phyloP scores from a whole-genome alignment of 2,329 filamentous ascomycete species.

The Aspergillus sp. region DNA sequence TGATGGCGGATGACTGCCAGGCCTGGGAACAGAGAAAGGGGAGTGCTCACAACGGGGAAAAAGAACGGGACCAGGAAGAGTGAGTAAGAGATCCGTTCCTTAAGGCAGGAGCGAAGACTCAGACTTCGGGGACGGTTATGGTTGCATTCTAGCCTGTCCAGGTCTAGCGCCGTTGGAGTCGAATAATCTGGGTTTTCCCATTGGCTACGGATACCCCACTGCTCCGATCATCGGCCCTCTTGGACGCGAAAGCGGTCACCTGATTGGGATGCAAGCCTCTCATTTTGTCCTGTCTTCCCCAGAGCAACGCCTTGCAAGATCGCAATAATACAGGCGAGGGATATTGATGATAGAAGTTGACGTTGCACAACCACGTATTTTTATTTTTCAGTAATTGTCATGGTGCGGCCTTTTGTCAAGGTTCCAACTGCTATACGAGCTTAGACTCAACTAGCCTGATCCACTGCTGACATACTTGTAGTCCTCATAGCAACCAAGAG shows the following conservation, averaged over 20 bases:
- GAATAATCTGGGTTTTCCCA: conserved; percentile 28
- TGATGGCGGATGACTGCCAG: conserved; percentile 37
- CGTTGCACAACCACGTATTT: not conserved
- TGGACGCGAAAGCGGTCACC: conserved; percentile 12
- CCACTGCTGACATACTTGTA: not conserved
- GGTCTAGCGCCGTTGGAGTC: conserved; percentile 23
- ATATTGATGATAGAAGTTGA: not conserved
- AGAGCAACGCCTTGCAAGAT: not conserved
- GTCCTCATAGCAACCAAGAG: not conserved
- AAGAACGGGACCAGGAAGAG: conserved; percentile 20
- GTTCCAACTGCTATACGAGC: not conserved
- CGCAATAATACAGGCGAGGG: not conserved
- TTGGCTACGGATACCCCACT: conserved; percentile 25
- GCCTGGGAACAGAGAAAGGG: conserved; percentile 27
- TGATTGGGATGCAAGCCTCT: conserved; percentile 14
- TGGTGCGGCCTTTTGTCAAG: not conserved
- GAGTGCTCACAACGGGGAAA: conserved; percentile 14
- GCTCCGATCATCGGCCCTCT: conserved; percentile 34
- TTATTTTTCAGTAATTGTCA: not conserved
- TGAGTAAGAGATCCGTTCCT: conserved; percentile 25
- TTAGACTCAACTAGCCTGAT: not conserved
- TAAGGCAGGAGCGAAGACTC: conserved; percentile 26
- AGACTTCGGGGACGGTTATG: conserved; percentile 15
- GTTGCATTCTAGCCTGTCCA: conserved; percentile 4
- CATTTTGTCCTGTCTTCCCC: not conserved